Percentiles rank a stretch among this genome's conserved stretches.
These are phyloP conservation scores for Pichia sp. DNA, from an alignment of 1,139 yeast species.

Conservation along the genomic window DNA sequence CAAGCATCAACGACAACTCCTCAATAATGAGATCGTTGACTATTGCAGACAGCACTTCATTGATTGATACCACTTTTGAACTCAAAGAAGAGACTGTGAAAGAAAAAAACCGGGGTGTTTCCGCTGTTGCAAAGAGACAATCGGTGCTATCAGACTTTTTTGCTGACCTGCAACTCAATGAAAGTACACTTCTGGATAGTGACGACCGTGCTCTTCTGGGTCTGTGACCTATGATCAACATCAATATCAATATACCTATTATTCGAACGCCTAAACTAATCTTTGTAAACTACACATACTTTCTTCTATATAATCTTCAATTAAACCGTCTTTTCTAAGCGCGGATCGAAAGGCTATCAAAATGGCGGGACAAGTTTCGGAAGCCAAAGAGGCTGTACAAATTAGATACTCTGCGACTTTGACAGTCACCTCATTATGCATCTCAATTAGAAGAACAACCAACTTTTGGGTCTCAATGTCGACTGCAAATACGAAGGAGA, in stretches of 20 bases:
- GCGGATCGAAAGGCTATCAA: not conserved
- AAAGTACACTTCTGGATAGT: not conserved
- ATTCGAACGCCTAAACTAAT: not conserved
- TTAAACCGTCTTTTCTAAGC: not conserved
- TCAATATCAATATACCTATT: not conserved
- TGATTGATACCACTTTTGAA: not conserved
- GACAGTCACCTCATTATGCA: not conserved
- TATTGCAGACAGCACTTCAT: not conserved
- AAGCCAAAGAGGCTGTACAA: too few relatives aligned
- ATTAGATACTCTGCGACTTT: too few relatives aligned
- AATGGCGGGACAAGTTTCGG: too few relatives aligned
- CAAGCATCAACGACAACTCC: not conserved
- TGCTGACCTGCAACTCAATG: slow-evolving; percentile 10
- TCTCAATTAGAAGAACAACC: not conserved
- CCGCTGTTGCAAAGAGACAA: not conserved
- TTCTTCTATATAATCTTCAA: not conserved
- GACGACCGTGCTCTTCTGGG: not conserved
- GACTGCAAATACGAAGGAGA: not conserved
- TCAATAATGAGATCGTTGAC: not conserved
- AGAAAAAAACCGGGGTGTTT: not conserved
- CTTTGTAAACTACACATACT: not conserved
- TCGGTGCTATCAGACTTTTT: slow-evolving; percentile 12
- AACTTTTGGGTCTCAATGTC: too few relatives aligned
- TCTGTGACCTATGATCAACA: not conserved
- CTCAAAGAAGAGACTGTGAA: not conserved